Evolutionary conservation across 106 monocot genomes (phyloP), one percentile per base, ranked within the genome.

Genomic region (Platanthera zijinensis): DNA sequence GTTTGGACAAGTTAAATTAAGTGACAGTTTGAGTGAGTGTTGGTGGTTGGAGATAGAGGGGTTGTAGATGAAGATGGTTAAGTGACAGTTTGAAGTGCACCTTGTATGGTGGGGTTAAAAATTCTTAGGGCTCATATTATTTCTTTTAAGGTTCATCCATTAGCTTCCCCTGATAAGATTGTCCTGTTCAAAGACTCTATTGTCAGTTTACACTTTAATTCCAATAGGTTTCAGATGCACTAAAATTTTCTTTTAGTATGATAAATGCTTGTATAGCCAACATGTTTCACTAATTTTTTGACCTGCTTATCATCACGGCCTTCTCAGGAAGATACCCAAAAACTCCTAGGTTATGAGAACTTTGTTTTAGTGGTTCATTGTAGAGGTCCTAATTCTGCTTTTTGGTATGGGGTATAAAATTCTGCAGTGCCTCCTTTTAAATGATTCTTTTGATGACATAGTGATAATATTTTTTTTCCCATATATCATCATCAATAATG

Each of bases 401-500:
- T 14, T 50, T 68, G 47, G 52, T 77, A 7, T 52, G 48, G 9
- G 17, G 50, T 68, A 19, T 14, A 3, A 50, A 73, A 62, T 28
- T 82, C 72, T 51, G 50, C n/a, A 45, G 25, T 50, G 57, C 49
- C 50, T 18, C 7, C 7, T 8, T 10, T 72, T 50, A 72, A 22
- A 48, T 70, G 49, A n/a, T 51, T 72, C 51, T 21, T 72, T 51
- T 51, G 51, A 72, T 51, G 19, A 19, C 50, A 21, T 47, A 47
- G 48, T 72, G 21, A 50, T 46, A 72, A 51, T 50, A 51, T 72
- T 46, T 76, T 22, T 59, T 28, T 21, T 64, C 54, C 45, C 80
- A 84, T 76, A 76, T 76, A 22, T 77, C 77, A 57, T 76, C 86
- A 77, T 15, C 81, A n/a, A n/a, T n/a, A 50, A 72, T 50, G 1